Evolutionary conservation across 2,329 filamentous ascomycete genomes (phyloP).

Genomic region (Microdochium trichocladiopsis): DNA sequence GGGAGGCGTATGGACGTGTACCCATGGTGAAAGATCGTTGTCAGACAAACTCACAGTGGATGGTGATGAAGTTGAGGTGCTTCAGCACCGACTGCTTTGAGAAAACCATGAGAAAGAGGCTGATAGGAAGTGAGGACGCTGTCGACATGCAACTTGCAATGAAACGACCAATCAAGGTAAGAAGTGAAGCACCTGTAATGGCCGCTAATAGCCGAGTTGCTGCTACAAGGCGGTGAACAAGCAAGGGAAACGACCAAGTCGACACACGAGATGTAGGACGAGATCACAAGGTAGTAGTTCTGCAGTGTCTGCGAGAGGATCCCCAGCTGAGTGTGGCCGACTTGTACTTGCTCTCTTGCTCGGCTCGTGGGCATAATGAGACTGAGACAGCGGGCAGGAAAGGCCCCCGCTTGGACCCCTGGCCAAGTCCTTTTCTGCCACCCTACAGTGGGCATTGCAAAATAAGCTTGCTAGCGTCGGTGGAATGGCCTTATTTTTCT

Average conservation of each 20-base stretch:
- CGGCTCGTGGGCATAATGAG: not conserved
- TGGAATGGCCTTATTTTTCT: not conserved
- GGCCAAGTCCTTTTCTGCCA: not conserved
- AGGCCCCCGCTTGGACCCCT: not conserved
- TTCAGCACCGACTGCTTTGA: not conserved
- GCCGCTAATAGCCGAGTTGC: not conserved
- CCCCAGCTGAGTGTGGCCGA: not conserved
- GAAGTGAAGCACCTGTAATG: not conserved
- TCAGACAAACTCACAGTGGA: constrained; percentile 18
- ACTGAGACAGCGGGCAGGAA: not conserved
- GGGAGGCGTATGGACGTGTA: not conserved
- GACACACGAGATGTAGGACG: not conserved
- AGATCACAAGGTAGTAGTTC: not conserved
- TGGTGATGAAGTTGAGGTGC: constrained; percentile 16
- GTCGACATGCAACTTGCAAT: not conserved
- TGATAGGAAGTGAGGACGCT: not conserved
- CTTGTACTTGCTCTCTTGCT: not conserved
- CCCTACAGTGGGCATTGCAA: not conserved
- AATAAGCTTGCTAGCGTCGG: not conserved
- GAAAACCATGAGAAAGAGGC: not conserved
- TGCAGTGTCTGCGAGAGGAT: not conserved
- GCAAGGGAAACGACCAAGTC: not conserved
- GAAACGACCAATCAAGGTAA: not conserved
- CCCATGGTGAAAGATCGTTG: not conserved
- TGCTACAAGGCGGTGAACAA: not conserved